A percentile compares a stretch with the other conserved stretches of the same genome.
These are phyloP conservation scores for Aquilaria sinensis DNA, from an alignment of 345 rosid species.

Conservation along the genomic window DNA sequence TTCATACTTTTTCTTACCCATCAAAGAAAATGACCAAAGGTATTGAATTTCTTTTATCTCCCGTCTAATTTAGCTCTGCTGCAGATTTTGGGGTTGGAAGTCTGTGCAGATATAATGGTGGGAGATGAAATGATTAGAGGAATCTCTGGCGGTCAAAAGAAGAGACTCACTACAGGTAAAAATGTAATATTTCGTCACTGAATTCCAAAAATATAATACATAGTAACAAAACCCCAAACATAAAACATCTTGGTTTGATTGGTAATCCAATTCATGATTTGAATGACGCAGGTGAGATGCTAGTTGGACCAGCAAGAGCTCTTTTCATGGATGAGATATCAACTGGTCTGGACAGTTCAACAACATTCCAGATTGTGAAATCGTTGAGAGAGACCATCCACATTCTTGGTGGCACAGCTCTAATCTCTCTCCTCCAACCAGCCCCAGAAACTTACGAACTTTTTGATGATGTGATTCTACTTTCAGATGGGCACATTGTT, in stretches of 20 bases:
- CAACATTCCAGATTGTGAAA: conserved; percentile 73
- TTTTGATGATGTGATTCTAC: conserved; percentile 70
- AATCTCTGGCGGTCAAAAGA: conserved; percentile 57
- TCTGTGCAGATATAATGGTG: conserved; percentile 51
- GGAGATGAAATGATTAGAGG: conserved; percentile 60
- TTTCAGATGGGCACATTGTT: conserved; percentile 74
- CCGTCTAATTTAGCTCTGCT: background rate
- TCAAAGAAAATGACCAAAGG: background rate
- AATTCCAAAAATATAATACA: background rate
- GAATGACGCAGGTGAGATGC: conserved; percentile 51
- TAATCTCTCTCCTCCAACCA: conserved; percentile 81
- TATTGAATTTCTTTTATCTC: background rate
- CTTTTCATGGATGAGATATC: conserved; percentile 90
- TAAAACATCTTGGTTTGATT: background rate
- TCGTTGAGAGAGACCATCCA: conserved; percentile 53
- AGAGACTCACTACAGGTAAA: conserved; percentile 47
- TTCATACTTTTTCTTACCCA: conserved; percentile 14
- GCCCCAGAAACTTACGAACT: conserved; percentile 73
- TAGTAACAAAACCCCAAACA: background rate
- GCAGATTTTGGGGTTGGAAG: conserved; percentile 57
- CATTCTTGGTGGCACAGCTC: conserved; percentile 61
- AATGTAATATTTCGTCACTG: background rate
- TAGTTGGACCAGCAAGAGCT: conserved; percentile 75
- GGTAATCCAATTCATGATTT: background rate
- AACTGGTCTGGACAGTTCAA: conserved; percentile 81